Conservation (phyloP, 164 flowering plant species). For the Aristolochia californica region DNA sequence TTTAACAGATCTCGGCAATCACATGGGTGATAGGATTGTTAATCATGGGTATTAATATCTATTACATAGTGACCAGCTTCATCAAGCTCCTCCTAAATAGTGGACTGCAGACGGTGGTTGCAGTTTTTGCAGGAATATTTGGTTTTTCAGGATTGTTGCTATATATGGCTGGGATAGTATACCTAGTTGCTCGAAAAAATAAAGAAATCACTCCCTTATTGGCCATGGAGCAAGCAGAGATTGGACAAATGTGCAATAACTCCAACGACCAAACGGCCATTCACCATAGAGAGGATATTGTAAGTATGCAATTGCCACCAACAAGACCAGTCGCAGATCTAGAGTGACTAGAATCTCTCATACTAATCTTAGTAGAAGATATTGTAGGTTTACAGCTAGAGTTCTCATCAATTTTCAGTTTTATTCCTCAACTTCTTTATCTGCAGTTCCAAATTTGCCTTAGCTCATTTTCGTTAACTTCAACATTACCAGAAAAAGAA, state of each 20-base stretch:
- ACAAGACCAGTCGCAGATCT: not conserved
- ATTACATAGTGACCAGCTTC: slow-evolving; percentile 50
- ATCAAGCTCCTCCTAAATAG: slow-evolving; percentile 46
- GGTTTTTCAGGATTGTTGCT: slow-evolving; percentile 52
- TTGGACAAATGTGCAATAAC: not conserved
- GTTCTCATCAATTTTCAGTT: too few species aligned
- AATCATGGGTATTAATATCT: slow-evolving; percentile 75
- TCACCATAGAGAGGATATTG: slow-evolving; percentile 2
- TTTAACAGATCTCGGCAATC: slow-evolving; percentile 47
- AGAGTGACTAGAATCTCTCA: not conserved
- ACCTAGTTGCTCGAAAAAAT: slow-evolving; percentile 56
- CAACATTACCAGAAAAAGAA: too few species aligned
- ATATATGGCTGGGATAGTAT: slow-evolving; percentile 61
- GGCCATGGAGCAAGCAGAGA: not conserved
- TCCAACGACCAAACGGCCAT: not conserved
- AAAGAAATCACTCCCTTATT: slow-evolving; percentile 21
- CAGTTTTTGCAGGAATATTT: slow-evolving; percentile 44
- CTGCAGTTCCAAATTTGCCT: too few species aligned
- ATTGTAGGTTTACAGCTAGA: too few species aligned
- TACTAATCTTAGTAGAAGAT: too few species aligned
- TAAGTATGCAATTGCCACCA: slow-evolving; percentile 1
- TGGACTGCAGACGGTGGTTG: slow-evolving; percentile 22
- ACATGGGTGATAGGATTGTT: slow-evolving; percentile 77
- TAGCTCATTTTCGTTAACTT: too few species aligned
- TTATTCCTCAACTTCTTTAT: too few species aligned